These are phyloP conservation scores for Lecanicillium sp. DNA, from an alignment of 2,329 filamentous ascomycete genomes.

Conservation along the genomic window DNA sequence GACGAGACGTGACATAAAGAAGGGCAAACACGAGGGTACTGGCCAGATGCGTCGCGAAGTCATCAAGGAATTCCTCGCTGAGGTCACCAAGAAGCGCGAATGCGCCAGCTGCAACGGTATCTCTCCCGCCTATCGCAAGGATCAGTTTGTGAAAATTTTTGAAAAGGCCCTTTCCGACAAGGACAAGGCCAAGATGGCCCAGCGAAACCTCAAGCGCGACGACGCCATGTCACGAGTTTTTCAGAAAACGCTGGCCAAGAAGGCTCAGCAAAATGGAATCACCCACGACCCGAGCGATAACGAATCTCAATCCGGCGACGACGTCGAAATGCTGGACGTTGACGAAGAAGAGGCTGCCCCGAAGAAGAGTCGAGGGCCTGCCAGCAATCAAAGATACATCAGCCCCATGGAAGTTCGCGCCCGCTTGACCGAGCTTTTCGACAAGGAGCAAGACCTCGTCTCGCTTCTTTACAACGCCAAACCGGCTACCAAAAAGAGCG, in stretches of 20 bases:
- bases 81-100: conserved; percentile 61
- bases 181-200: conserved; percentile 70
- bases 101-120: conserved; percentile 65
- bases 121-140: conserved; percentile 80
- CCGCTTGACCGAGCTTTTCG: conserved; percentile 71
- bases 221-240: conserved; percentile 57
- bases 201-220: conserved; percentile 57
- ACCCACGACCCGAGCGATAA: conserved; percentile 27
- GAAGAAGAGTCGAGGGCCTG: conserved; percentile 13
- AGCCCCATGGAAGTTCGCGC: conserved; percentile 78
- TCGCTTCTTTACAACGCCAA: conserved; percentile 79
- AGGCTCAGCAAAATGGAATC: conserved; percentile 19
- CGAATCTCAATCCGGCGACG: conserved; percentile 28
- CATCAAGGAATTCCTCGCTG: conserved; percentile 74
- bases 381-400: conserved; percentile 64
- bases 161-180: conserved; percentile 71
- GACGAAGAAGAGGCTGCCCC: conserved; percentile 28
- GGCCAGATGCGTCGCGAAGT: conserved; percentile 68
- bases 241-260: conserved; percentile 28
- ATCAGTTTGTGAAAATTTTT: conserved; percentile 90
- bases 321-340: conserved; percentile 28
- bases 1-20: conserved; percentile 42
- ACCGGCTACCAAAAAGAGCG: conserved; percentile 50
- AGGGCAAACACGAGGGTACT: conserved; percentile 77
- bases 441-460: conserved; percentile 79